Conservation (phyloP, 495 filamentous ascomycete species). For the Lasiosphaeris hirsuta region DNA sequence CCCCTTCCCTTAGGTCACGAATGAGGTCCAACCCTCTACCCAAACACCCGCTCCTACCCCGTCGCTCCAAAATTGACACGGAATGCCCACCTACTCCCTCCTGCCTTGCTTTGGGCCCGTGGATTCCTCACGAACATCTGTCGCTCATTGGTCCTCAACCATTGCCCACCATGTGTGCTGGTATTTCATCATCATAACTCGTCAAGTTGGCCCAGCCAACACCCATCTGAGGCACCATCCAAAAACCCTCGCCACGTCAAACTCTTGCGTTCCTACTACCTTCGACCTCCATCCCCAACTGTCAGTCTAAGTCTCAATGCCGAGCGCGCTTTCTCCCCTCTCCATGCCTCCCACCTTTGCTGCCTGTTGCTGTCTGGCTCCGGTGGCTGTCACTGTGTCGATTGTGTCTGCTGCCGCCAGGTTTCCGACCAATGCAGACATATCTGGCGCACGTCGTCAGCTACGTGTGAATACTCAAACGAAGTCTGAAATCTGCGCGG, state of each 20-base stretch:
- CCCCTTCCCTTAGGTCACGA: neutral
- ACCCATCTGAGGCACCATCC: no score
- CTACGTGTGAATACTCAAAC: neutral
- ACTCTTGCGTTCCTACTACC: no score
- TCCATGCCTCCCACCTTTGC: conserved; percentile 25
- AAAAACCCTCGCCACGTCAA: conserved; percentile 2
- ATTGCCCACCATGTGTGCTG: neutral
- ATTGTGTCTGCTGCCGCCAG: conserved; percentile 30
- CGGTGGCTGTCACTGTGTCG: conserved; percentile 20
- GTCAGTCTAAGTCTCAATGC: neutral
- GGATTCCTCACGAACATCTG: neutral
- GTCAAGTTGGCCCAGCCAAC: neutral
- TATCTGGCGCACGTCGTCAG: conserved; percentile 40
- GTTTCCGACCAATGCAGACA: conserved; percentile 53
- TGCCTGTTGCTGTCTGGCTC: conserved; percentile 20
- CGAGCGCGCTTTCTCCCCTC: neutral
- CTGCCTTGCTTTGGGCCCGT: neutral
- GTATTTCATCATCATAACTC: neutral
- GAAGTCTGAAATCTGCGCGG: neutral
- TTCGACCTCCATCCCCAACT: no score
- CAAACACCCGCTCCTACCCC: neutral
- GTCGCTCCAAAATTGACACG: no score
- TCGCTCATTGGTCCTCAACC: neutral
- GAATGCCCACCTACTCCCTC: neutral
- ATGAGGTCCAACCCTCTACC: neutral